These are phyloP conservation scores for Scheffersomyces titani DNA, from an alignment of 1,139 yeast species.

Conservation along the genomic window DNA sequence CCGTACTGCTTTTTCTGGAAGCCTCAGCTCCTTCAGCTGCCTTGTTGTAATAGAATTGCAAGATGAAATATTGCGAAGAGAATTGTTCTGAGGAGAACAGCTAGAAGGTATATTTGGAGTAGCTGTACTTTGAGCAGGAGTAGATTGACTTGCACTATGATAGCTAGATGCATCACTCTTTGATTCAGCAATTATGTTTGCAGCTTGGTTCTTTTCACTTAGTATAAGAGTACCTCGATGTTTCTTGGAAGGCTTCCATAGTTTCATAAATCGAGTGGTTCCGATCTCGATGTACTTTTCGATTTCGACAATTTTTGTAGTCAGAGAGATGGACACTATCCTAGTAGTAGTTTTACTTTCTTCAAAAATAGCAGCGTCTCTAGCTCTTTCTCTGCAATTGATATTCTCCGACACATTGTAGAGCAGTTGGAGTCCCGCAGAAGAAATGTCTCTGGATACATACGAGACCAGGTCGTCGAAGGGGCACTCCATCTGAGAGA, in stretches of 20 bases:
- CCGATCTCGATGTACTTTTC: background rate
- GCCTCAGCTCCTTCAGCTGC: background rate
- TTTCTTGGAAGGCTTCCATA: background rate
- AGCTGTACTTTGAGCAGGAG: background rate
- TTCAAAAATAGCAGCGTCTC: background rate
- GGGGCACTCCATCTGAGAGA: background rate
- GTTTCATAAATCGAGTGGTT: background rate
- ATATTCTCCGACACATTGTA: background rate
- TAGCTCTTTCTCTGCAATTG: background rate
- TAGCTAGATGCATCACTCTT: background rate
- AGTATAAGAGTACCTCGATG: background rate
- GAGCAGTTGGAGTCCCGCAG: background rate
- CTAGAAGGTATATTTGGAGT: background rate
- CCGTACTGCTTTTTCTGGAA: background rate
- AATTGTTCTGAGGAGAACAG: background rate
- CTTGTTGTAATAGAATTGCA: background rate
- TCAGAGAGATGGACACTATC: background rate
- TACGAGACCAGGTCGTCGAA: background rate
- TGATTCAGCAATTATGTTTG: background rate
- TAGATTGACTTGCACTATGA: background rate
- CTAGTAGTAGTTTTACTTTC: background rate
- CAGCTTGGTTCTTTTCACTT: background rate
- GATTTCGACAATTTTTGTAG: background rate
- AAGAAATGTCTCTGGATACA: background rate
- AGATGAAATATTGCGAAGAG: background rate